Evolutionary conservation across 1,284 basidiomycete genomes (phyloP).

Genomic region (Stereum hirsutum): DNA sequence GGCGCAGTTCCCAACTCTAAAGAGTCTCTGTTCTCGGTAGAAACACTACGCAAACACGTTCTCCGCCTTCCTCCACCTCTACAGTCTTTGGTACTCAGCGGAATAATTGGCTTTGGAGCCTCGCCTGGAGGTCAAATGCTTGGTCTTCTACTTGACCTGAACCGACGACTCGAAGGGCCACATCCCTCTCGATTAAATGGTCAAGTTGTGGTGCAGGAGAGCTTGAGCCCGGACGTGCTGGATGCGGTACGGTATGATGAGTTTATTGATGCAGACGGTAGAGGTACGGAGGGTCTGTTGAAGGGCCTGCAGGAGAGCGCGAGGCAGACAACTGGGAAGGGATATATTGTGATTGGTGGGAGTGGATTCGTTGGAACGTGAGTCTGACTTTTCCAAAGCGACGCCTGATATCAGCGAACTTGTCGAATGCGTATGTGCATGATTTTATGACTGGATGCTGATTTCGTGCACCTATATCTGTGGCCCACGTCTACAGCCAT

Average conservation of each 20-base stretch:
- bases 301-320: conserved; percentile 20
- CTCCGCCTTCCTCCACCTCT: neutral
- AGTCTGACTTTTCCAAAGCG: conserved; percentile 7
- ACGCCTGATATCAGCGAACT: too few species aligned
- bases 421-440: neutral
- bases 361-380: conserved; percentile 26
- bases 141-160: neutral
- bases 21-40: too few species aligned
- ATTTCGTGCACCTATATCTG: neutral
- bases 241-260: conserved; percentile 18
- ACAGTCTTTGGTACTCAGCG: neutral
- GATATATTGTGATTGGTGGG: conserved; percentile 24
- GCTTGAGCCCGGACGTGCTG: conserved; percentile 11
- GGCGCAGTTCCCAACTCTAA: too few species aligned
- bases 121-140: conserved; percentile 2
- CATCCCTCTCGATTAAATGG: too few species aligned
- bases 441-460: neutral
- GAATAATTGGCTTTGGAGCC: neutral
- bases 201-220: neutral
- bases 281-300: too few species aligned
- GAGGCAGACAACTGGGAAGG: conserved; percentile 15
- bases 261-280: too few species aligned
- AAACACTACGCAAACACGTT: too few species aligned
- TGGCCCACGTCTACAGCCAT: conserved; percentile 17
- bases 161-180: neutral